Evolutionary conservation across 2,329 filamentous ascomycete genomes (phyloP).

Genomic region (Hypoxylon sp.): DNA sequence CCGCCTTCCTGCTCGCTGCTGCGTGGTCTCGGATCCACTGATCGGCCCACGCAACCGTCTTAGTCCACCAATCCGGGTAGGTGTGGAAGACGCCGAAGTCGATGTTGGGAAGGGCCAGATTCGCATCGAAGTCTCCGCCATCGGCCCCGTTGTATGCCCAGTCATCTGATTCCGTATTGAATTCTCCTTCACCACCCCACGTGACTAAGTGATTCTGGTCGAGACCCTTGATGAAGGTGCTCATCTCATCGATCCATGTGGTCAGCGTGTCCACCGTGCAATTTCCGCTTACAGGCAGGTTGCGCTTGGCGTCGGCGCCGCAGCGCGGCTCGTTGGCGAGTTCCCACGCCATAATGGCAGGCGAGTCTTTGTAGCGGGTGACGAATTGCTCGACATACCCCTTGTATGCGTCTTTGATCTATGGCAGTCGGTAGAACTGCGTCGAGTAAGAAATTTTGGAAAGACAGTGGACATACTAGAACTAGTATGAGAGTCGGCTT

Average conservation of each 20-base stretch:
- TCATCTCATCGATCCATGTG: slow-evolving; percentile 68
- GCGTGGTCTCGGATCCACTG: slow-evolving; percentile 71
- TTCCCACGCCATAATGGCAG: slow-evolving; percentile 77
- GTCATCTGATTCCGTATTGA: slow-evolving; percentile 62
- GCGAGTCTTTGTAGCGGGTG: slow-evolving; percentile 70
- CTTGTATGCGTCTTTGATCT: slow-evolving; percentile 68
- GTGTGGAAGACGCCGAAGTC: slow-evolving; percentile 71
- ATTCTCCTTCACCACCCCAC: slow-evolving; percentile 72
- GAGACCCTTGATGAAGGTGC: slow-evolving; percentile 66
- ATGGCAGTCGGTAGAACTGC: slow-evolving; percentile 65
- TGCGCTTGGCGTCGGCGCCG: slow-evolving; percentile 62
- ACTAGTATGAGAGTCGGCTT: background rate
- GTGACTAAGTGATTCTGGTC: slow-evolving; percentile 69
- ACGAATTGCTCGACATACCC: slow-evolving; percentile 73
- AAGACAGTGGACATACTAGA: no score
- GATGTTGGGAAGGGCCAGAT: slow-evolving; percentile 63
- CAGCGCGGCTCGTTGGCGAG: slow-evolving; percentile 74
- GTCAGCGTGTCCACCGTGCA: slow-evolving; percentile 62
- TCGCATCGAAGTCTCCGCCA: slow-evolving; percentile 68
- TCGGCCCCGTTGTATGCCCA: slow-evolving; percentile 64
- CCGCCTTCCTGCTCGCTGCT: slow-evolving; percentile 57
- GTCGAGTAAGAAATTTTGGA: background rate
- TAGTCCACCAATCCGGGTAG: slow-evolving; percentile 70
- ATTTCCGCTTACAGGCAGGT: slow-evolving; percentile 59
- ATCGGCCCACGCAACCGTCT: slow-evolving; percentile 66